These are phyloP conservation scores for Kodamaea lidongshanica DNA, from an alignment of 805 yeast genomes.

Conservation along the genomic window DNA sequence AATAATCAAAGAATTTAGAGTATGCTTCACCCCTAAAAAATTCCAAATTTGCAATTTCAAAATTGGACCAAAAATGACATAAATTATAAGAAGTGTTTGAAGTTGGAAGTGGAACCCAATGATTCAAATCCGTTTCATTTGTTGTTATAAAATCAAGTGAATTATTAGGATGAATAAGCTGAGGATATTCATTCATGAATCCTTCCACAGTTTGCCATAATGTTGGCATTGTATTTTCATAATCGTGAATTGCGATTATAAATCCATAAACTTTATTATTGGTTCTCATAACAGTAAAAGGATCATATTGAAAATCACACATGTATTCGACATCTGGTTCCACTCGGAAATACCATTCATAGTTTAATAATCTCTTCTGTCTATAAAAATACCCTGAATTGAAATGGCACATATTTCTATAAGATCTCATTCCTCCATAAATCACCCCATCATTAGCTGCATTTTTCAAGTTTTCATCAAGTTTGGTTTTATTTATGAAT, in stretches of 20 bases:
- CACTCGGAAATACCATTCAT: constrained; percentile 55
- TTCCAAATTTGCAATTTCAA: constrained; percentile 49
- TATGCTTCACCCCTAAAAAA: constrained; percentile 46
- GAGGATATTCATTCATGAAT: constrained; percentile 42
- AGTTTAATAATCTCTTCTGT: constrained; percentile 38
- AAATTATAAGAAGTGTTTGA: constrained; percentile 36
- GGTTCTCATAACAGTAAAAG: constrained; percentile 38
- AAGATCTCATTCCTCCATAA: constrained; percentile 45
- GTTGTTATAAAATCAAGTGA: constrained; percentile 44
- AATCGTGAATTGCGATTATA: constrained; percentile 45
- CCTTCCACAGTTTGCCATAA: constrained; percentile 45
- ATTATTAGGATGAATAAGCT: constrained; percentile 42
- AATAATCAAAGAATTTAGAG: constrained; percentile 36
- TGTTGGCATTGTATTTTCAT: constrained; percentile 47
- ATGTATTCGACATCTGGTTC: constrained; percentile 53
- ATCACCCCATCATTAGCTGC: constrained; percentile 19
- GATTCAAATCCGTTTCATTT: constrained; percentile 29
- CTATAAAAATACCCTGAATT: constrained; percentile 59
- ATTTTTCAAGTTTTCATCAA: constrained; percentile 23
- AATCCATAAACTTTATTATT: constrained; percentile 47
- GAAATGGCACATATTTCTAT: constrained; percentile 67
- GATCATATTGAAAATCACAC: constrained; percentile 55
- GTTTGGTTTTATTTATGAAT: constrained; percentile 25
- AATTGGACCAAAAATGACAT: constrained; percentile 64
- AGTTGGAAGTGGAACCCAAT: constrained; percentile 9